These are phyloP conservation scores for Castanea sativa DNA, from an alignment of 306 rosid genomes.

Conservation along the genomic window DNA sequence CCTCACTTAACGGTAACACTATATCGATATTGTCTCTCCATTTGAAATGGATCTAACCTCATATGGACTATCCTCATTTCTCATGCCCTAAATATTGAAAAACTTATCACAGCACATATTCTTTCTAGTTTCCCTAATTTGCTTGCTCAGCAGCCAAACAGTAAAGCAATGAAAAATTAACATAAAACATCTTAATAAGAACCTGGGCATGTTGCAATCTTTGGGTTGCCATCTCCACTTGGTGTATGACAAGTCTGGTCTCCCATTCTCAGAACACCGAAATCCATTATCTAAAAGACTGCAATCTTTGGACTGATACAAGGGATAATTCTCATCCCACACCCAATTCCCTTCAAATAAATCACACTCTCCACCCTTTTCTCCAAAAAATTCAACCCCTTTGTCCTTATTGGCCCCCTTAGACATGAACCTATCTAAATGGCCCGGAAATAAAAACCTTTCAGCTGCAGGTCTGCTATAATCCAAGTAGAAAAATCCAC, in stretches of 20 bases:
- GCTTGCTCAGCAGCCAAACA: too few relatives aligned
- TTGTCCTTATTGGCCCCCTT: slow-evolving; percentile 22
- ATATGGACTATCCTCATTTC: too few relatives aligned
- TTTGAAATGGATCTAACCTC: too few relatives aligned
- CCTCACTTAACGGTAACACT: too few relatives aligned
- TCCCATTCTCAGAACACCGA: slow-evolving; percentile 88
- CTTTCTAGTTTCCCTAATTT: too few relatives aligned
- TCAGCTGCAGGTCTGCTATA: slow-evolving; percentile 31
- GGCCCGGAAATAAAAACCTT: slow-evolving; percentile 41
- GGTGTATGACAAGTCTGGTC: slow-evolving; percentile 80
- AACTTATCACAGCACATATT: too few relatives aligned
- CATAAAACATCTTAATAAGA: background rate
- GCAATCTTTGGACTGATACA: slow-evolving; percentile 68
- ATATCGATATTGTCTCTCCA: too few relatives aligned
- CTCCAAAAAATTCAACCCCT: slow-evolving; percentile 64
- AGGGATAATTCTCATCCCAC: slow-evolving; percentile 81
- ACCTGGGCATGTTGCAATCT: slow-evolving; percentile 84
- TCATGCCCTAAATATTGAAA: too few relatives aligned
- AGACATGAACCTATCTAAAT: slow-evolving; percentile 33
- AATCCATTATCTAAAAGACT: slow-evolving; percentile 70
- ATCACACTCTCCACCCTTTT: slow-evolving; percentile 48
- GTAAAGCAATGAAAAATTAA: background rate
- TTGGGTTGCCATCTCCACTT: slow-evolving; percentile 97
- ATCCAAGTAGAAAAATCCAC: slow-evolving; percentile 58
- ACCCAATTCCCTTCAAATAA: slow-evolving; percentile 90